Evolutionary conservation across 306 rosid genomes (phyloP).

Genomic region (Argentina anserina): DNA sequence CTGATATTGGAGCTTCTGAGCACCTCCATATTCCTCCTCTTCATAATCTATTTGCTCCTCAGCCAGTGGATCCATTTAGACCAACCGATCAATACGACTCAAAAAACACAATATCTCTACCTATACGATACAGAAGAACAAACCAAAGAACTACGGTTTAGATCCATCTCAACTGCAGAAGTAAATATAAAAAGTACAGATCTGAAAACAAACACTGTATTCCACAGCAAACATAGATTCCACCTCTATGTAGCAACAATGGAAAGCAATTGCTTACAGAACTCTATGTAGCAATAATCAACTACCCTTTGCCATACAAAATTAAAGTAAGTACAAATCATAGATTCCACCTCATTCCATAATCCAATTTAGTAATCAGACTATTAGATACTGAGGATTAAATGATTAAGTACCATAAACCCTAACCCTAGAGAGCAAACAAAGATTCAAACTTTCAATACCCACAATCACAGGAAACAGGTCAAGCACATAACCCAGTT

Average conservation of each 20-base stretch:
- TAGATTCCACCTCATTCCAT: background rate
- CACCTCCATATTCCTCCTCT: conserved; percentile 42
- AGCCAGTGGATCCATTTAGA: conserved; percentile 31
- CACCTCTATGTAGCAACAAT: too few relatives aligned
- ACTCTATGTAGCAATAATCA: background rate
- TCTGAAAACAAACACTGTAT: background rate
- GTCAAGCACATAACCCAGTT: background rate
- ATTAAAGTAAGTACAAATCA: background rate
- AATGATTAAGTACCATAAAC: background rate
- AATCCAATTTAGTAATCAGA: background rate
- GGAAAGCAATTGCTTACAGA: conserved; percentile 3
- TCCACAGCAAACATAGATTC: too few relatives aligned
- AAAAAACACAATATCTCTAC: conserved; percentile 16
- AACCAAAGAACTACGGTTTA: conserved; percentile 7
- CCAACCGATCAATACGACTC: conserved; percentile 12
- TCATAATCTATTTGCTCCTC: conserved; percentile 48
- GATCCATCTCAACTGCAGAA: conserved; percentile 16
- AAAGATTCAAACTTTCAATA: background rate
- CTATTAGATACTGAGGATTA: background rate
- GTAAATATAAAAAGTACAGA: background rate
- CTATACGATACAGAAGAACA: conserved; percentile 15
- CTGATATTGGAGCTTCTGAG: conserved; percentile 37
- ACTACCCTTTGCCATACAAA: background rate
- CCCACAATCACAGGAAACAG: background rate
- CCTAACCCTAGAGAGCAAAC: background rate